A percentile compares a stretch with the other conserved stretches of the same genome.
These are phyloP conservation scores for Protomyces pachydermus DNA, from an alignment of 1,139 yeast genomes.

Conservation along the genomic window DNA sequence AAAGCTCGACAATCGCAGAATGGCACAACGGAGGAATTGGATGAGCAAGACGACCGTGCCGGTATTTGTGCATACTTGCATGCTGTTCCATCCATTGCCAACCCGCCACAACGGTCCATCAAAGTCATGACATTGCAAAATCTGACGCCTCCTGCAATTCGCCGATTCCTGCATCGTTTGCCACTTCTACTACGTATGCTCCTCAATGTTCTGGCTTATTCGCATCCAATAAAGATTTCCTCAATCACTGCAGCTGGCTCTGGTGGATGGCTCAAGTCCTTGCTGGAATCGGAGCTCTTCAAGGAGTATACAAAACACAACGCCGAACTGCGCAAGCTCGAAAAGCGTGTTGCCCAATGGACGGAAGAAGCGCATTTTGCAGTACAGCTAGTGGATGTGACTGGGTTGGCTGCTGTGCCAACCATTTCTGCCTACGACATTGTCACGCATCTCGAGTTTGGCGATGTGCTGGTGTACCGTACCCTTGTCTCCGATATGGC, in stretches of 20 bases:
- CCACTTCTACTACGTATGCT: slow-evolving; percentile 15
- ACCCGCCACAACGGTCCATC: slow-evolving; percentile 15
- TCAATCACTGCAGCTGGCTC: slow-evolving; percentile 25
- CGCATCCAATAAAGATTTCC: slow-evolving; percentile 15
- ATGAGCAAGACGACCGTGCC: slow-evolving; percentile 14
- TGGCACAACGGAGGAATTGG: neutral
- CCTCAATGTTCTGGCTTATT: slow-evolving; percentile 9
- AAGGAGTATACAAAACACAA: slow-evolving; percentile 4
- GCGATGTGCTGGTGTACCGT: slow-evolving; percentile 15
- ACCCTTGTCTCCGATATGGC: neutral
- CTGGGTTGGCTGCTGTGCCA: slow-evolving; percentile 15
- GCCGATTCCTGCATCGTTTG: slow-evolving; percentile 21
- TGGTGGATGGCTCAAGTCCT: slow-evolving; percentile 13
- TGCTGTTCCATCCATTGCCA: slow-evolving; percentile 15
- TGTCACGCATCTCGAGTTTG: slow-evolving; percentile 15
- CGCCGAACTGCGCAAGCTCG: slow-evolving; percentile 11
- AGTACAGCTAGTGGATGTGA: slow-evolving; percentile 2
- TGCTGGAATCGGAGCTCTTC: slow-evolving; percentile 22
- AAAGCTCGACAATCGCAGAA: slow-evolving; percentile 1
- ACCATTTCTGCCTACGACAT: slow-evolving; percentile 16
- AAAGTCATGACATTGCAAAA: slow-evolving; percentile 18
- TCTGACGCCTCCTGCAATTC: slow-evolving; percentile 16
- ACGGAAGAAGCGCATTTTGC: slow-evolving; percentile 16
- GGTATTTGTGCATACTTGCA: slow-evolving; percentile 16
- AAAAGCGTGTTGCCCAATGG: slow-evolving; percentile 7